Conservation (phyloP, 805 yeast genomes). For the Metschnikowia koreensis region DNA sequence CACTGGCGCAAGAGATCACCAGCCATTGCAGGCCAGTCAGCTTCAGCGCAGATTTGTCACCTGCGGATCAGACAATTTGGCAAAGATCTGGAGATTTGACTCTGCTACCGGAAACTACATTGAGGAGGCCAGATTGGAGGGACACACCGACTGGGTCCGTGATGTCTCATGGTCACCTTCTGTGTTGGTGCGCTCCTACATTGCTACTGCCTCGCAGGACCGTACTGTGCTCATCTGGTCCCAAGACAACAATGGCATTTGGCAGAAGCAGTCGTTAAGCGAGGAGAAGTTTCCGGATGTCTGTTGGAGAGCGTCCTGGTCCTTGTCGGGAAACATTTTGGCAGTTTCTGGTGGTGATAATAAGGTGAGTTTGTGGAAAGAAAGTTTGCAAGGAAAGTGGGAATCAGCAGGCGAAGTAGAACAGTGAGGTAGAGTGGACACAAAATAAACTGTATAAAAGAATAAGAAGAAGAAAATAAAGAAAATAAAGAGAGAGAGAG, state of each 20-base stretch:
- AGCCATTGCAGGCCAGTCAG: conserved; percentile 1
- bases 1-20: conserved; percentile 29
- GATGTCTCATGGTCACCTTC: conserved; percentile 99
- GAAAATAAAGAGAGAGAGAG: neutral
- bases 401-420: conserved; percentile 96
- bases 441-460: neutral
- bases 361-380: conserved; percentile 95
- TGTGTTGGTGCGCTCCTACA: conserved; percentile 77
- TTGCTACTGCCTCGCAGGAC: conserved; percentile 97
- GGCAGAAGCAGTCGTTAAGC: conserved; percentile 79
- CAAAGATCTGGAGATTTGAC: conserved; percentile 83
- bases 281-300: conserved; percentile 91
- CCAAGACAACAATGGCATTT: conserved; percentile 64
- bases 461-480: neutral
- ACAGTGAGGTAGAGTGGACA: conserved; percentile 44
- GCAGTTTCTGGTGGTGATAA: conserved; percentile 97
- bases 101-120: conserved; percentile 54
- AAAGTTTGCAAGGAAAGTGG: conserved; percentile 89
- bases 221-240: conserved; percentile 95
- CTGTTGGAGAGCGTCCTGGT: conserved; percentile 98
- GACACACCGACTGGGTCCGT: conserved; percentile 98
- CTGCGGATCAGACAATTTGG: conserved; percentile 93
- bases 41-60: conserved; percentile 74
- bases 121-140: conserved; percentile 75
- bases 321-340: conserved; percentile 88